Conservation (phyloP, 2,329 filamentous ascomycete species). For the Talaromyces verruculosus region DNA sequence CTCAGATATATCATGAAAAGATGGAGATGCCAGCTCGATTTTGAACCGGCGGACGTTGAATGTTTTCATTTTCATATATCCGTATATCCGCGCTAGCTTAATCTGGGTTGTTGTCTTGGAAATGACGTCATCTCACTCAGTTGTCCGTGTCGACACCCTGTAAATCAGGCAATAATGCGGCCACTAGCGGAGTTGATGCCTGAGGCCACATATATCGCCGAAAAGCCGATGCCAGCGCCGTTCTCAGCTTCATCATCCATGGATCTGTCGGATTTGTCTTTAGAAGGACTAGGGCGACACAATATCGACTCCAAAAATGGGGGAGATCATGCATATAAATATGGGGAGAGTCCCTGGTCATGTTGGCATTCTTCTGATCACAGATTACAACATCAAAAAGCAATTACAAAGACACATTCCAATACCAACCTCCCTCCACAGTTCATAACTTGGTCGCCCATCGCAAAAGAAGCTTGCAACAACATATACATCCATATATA, state of each 20-base stretch:
- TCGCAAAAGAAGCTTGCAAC: neutral
- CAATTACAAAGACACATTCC: neutral
- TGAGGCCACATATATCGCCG: neutral
- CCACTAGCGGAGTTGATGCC: neutral
- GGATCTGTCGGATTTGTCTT: neutral
- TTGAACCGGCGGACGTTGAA: neutral
- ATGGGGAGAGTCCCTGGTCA: neutral
- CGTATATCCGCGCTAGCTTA: neutral
- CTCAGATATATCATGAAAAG: neutral
- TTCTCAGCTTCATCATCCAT: neutral
- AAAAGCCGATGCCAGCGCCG: conserved; percentile 1
- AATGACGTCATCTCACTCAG: neutral
- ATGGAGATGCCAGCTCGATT: neutral
- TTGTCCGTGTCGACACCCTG: neutral
- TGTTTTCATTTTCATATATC: neutral
- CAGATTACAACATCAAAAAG: neutral
- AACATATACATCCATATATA: neutral
- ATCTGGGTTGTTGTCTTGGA: neutral
- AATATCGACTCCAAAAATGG: neutral
- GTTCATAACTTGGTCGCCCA: neutral
- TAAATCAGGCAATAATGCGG: neutral
- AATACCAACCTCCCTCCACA: no score
- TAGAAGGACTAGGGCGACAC: neutral
- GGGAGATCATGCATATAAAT: neutral
- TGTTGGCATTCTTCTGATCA: neutral